A percentile compares a stretch with the other conserved stretches of the same genome.
Evolutionary conservation across 1,139 yeast genomes (phyloP).

Genomic region (Ashbya aceris): DNA sequence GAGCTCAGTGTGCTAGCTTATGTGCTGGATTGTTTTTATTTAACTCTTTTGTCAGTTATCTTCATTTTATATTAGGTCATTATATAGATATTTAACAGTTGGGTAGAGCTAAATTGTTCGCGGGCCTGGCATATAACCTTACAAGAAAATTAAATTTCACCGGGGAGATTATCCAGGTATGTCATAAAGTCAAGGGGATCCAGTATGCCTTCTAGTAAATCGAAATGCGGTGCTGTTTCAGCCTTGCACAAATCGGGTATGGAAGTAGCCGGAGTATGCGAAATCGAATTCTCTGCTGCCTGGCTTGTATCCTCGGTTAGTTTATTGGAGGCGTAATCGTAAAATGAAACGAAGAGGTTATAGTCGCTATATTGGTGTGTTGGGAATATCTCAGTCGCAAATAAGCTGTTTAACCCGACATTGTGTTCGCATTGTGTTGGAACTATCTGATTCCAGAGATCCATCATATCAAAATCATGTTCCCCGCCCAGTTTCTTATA

Average conservation of each 20-base stretch:
- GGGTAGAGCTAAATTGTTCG: too few relatives aligned
- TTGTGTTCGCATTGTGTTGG: neutral
- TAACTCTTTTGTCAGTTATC: too few relatives aligned
- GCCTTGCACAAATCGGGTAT: neutral
- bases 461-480: neutral
- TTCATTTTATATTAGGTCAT: too few relatives aligned
- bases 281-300: neutral
- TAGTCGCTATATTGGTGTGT: conserved; percentile 12
- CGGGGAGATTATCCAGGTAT: neutral
- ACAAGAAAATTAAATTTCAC: too few relatives aligned
- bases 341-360: conserved; percentile 22
- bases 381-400: conserved; percentile 2
- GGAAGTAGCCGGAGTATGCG: neutral
- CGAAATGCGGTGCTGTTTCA: conserved; percentile 6
- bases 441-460: neutral
- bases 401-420: neutral
- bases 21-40: too few relatives aligned
- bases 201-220: conserved; percentile 19
- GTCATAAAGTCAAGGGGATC: conserved; percentile 21
- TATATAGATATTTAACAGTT: too few relatives aligned
- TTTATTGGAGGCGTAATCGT: conserved; percentile 18
- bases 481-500: neutral
- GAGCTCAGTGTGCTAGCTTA: neutral
- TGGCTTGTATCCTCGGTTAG: conserved; percentile 11
- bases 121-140: too few relatives aligned